Evolutionary conservation across 768 basidiomycete genomes (phyloP), one percentile per base, ranked within the genome.

Genomic region (Gloeopeniophorella convolvens): DNA sequence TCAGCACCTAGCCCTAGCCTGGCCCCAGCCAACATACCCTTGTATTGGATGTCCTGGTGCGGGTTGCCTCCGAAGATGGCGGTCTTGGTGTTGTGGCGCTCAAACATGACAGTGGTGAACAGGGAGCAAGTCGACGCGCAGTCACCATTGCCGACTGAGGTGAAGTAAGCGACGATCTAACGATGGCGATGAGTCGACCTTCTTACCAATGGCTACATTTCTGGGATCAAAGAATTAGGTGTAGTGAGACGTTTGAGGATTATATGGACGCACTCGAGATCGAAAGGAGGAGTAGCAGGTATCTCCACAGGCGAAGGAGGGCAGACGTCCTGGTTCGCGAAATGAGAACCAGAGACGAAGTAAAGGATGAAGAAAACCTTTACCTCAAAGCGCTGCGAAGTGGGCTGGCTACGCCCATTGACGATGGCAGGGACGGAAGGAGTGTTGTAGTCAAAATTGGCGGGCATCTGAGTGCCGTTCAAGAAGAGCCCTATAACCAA

Each of bases 91-190:
- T 65, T 54, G 54, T 78, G 74, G 7, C 65, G 61, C 56, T 81
- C 79, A 28, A 67, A 65, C 78, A 81, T 78, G 39, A 77, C 45
- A 0, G 78, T 79, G 32, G 68, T 72, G 58, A 80, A 80, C 67
- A 77, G 70, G 0, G 79, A 72, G 47, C 79, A 80, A 1, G 79
- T 78, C 4, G 76, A 78, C 12, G 76, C 78, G 45, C 78, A 81
- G 9, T 23, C 31, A 18, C 54, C 58, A 28, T 51, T 59, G 16
- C 49, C 40, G 26, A 56, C 57, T 56, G 31, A 13, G 28, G 7
- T 12, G 24, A 39, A 31, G 39, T 23, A 18, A 18, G 2, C 3
- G 12, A 1, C 13, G 2, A 15, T 26, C 35, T 26, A 2, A 30
- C 30, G 10, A 45, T 15, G 11, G 16, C 10, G 10, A 16, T 5